These are phyloP conservation scores for Corniculantispora saksenae DNA, from an alignment of 2,329 filamentous ascomycete genomes.

Conservation along the genomic window DNA sequence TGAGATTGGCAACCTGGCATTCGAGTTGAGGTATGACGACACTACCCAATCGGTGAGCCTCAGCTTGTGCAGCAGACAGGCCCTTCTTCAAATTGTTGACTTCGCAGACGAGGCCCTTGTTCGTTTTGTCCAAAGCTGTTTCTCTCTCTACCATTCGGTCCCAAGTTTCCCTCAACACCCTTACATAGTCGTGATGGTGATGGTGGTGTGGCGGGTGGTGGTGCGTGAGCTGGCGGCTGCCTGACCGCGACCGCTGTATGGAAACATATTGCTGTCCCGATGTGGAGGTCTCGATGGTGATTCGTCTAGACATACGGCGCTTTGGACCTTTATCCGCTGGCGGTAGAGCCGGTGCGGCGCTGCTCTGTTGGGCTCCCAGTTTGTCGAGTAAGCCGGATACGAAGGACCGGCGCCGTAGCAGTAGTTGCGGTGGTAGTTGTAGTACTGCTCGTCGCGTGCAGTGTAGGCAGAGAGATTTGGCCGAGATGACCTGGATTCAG, in stretches of 20 bases:
- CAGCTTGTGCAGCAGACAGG: constrained; percentile 37
- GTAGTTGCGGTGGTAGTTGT: not conserved
- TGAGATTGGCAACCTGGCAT: constrained; percentile 37
- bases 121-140: constrained; percentile 36
- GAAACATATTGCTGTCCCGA: constrained; percentile 40
- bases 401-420: constrained; percentile 10
- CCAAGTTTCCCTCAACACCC: constrained; percentile 40
- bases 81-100: constrained; percentile 37
- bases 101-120: constrained; percentile 35
- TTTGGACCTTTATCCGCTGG: constrained; percentile 14
- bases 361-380: constrained; percentile 22
- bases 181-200: constrained; percentile 37
- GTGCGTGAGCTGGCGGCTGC: constrained; percentile 27
- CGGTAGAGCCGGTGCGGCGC: constrained; percentile 10
- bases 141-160: constrained; percentile 38
- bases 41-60: constrained; percentile 35
- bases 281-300: constrained; percentile 38
- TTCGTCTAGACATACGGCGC: constrained; percentile 36
- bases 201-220: constrained; percentile 32
- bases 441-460: not conserved
- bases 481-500: not conserved
- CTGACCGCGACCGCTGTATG: constrained; percentile 42
- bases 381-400: constrained; percentile 17
- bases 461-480: not conserved
- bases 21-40: constrained; percentile 39